Percentiles rank a stretch among this genome's conserved stretches.
Evolutionary conservation across 805 yeast species (phyloP).

Genomic region (Debaryomyces prosopidis): DNA sequence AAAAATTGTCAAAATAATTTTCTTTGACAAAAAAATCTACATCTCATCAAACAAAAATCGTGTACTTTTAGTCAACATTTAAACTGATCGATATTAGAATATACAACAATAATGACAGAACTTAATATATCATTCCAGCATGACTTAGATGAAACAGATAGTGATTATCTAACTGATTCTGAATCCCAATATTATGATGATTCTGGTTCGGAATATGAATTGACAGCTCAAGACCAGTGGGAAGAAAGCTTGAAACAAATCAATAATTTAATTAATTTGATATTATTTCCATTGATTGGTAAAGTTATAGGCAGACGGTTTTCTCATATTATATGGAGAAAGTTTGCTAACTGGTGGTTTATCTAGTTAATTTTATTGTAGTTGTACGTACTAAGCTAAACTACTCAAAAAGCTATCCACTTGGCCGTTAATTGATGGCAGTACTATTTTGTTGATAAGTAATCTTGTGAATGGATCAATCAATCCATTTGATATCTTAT

Average conservation of each 20-base stretch:
- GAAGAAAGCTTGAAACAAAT: constrained; percentile 65
- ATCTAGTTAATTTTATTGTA: not conserved
- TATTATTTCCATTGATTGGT: constrained; percentile 66
- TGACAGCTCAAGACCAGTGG: constrained; percentile 70
- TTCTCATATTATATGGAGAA: constrained; percentile 45
- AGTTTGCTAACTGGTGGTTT: constrained; percentile 37
- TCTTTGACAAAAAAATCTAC: not conserved
- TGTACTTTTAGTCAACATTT: not conserved
- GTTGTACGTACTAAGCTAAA: constrained; percentile 10
- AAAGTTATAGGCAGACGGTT: constrained; percentile 64
- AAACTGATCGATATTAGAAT: not conserved
- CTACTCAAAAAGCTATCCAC: constrained; percentile 29
- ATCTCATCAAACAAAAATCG: not conserved
- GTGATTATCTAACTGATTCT: constrained; percentile 4
- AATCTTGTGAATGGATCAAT: constrained; percentile 37
- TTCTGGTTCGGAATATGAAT: constrained; percentile 17
- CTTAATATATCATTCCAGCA: not conserved
- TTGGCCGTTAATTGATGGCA: constrained; percentile 25
- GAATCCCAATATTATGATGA: constrained; percentile 17
- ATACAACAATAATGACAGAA: constrained; percentile 2
- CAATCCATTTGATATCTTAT: constrained; percentile 33
- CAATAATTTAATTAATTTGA: constrained; percentile 55
- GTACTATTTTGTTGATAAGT: constrained; percentile 32
- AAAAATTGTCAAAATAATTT: not conserved
- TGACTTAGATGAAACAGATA: constrained; percentile 11